Percentiles rank a stretch among this genome's conserved stretches.
phyloP scores from a whole-genome alignment of 345 rosid species.

The Populus ilicifolia region DNA sequence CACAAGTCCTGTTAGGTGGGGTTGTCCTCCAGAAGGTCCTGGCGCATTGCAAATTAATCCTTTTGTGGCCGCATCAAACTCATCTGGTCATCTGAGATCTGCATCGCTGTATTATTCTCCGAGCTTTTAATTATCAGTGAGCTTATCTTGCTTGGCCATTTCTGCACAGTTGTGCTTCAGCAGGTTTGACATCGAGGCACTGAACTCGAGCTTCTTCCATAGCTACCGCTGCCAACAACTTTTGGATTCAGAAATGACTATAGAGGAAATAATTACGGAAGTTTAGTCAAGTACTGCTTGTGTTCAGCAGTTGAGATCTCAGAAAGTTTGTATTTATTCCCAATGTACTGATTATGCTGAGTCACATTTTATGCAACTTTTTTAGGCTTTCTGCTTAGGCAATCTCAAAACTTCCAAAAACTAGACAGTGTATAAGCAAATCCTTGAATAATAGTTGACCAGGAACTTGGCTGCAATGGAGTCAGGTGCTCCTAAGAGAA shows the following conservation, averaged over 20 bases:
- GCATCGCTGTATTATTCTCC: constrained; percentile 36
- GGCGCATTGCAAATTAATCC: constrained; percentile 33
- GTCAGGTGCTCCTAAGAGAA: constrained; percentile 18
- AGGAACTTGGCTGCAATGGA: constrained; percentile 27
- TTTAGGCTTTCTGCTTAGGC: constrained; percentile 24
- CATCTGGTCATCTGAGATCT: constrained; percentile 34
- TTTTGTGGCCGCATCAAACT: constrained; percentile 29
- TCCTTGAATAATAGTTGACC: constrained; percentile 30
- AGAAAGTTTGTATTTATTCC: constrained; percentile 27
- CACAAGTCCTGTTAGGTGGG: constrained; percentile 39
- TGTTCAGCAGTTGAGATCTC: constrained; percentile 14
- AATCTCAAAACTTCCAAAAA: constrained; percentile 15
- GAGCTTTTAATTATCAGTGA: constrained; percentile 33
- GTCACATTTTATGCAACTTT: constrained; percentile 22
- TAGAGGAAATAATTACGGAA: constrained; percentile 16
- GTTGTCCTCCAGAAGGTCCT: constrained; percentile 35
- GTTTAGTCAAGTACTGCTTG: constrained; percentile 14
- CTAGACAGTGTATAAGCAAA: constrained; percentile 31
- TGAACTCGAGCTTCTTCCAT: constrained; percentile 5
- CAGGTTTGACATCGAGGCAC: constrained; percentile 8
- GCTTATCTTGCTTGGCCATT: constrained; percentile 3
- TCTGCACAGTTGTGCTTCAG: constrained; percentile 2
- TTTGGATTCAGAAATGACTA: constrained; percentile 8
- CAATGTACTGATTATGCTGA: constrained; percentile 16
- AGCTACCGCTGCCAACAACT: constrained; percentile 6